Base-by-base conservation (phyloP, 2,329 filamentous ascomycete genomes). In the Hymenoscyphus fraxineus region DNA sequence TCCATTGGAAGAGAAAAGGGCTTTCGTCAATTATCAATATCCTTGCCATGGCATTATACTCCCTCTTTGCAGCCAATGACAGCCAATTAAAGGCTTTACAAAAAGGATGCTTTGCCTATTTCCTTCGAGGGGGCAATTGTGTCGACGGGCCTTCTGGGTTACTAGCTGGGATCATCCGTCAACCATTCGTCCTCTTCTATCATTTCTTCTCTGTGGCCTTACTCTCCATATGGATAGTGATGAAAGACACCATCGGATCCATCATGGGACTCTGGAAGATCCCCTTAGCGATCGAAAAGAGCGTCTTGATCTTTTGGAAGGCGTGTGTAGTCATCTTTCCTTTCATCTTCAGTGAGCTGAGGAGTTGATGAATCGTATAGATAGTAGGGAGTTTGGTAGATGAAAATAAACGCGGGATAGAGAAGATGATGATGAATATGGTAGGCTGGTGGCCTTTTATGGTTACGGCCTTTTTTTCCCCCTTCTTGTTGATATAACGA, bases 151-250 rank as follows among this genome's bases (percentile, higher is more conserved):
- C 95, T 2, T 87, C 90, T 57, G 90, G 91, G 38, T 80, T 99
- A 65, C 82, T 99, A 9, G 92, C 86, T 0, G 95, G 93, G 15
- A 83, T 98, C 64, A 88, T 96, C 69, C 85, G 88, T 59, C 85
- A 88, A 62, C 95, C 95, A 0, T 77, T 88, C 60, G 84, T 93
- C 47, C 86, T 99, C 47, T 88, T 95, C 71, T 91, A 90, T 76
- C 95, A 99, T 78, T 99, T 99, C 80, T 99, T 97, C 79, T 86
- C 88, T 35, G 95, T 99, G 39, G 95, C 95, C 2, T 87, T 98
- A 70, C 85, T 96, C 69, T 88, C 89, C 32, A 92, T 98, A 69
- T 96, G 91, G 89, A 73, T 88, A 71, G 72, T 69, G 71, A 62
- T 70, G 69, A 39, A 61, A 15, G 69, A 76, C 13, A 78, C 86